Conservation (phyloP, 345 rosid species). For the Geranium rotundifolium region DNA sequence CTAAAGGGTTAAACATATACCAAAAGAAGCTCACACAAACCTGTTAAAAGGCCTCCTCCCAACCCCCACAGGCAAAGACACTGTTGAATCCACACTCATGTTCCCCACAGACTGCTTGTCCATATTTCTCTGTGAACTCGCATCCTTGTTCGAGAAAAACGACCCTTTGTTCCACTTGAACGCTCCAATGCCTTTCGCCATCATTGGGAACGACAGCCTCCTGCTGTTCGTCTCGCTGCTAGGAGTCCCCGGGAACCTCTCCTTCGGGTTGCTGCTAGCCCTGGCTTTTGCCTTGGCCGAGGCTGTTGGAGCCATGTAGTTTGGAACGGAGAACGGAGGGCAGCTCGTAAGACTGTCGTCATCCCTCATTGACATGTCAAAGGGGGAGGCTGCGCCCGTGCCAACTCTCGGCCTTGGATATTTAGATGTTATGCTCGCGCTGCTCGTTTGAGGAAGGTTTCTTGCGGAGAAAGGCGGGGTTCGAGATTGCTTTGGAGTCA, state of each 20-base stretch:
- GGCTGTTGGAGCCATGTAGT: conserved; percentile 75
- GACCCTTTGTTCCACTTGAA: conserved; percentile 78
- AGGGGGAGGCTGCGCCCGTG: conserved; percentile 42
- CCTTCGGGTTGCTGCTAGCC: conserved; percentile 64
- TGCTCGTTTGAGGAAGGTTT: conserved; percentile 25
- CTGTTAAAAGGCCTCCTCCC: conserved; percentile 86
- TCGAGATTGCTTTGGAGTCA: conserved; percentile 30
- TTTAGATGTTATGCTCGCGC: conserved; percentile 33
- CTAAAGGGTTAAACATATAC: conserved; percentile 3
- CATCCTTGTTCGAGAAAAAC: conserved; percentile 45
- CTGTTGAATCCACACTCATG: conserved; percentile 67
- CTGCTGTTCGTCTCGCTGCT: conserved; percentile 48
- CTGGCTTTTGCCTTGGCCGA: conserved; percentile 78
- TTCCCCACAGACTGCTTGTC: conserved; percentile 46
- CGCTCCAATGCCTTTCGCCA: conserved; percentile 52
- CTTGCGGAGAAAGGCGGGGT: conserved; percentile 32
- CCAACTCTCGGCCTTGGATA: conserved; percentile 53
- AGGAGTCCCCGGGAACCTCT: conserved; percentile 51
- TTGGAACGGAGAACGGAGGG: conserved; percentile 80
- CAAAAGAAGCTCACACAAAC: conserved; percentile 58
- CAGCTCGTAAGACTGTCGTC: conserved; percentile 94
- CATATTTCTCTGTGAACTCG: conserved; percentile 31
- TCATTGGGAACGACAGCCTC: conserved; percentile 56
- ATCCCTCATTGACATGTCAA: conserved; percentile 45
- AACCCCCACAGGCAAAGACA: conserved; percentile 67